A percentile compares a stretch with the other conserved stretches of the same genome.
phyloP scores from a whole-genome alignment of 1,139 yeast genomes.

The Sugiyamaella japonica region DNA sequence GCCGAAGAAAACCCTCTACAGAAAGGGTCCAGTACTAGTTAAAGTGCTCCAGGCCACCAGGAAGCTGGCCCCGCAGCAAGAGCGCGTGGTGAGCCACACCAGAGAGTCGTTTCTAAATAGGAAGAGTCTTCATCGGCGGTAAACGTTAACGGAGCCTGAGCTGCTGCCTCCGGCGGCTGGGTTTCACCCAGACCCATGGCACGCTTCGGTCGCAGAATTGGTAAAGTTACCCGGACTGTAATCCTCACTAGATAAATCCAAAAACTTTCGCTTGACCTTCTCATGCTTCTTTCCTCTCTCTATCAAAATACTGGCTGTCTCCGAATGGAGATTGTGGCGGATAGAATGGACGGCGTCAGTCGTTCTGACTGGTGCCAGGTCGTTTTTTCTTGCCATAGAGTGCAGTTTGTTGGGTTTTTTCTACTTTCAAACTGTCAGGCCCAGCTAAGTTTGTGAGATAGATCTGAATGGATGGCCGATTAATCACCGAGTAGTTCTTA shows the following conservation, averaged over 20 bases:
- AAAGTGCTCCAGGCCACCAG: conserved; percentile 6
- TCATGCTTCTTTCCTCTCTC: conserved; percentile 1
- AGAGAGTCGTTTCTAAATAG: conserved; percentile 13
- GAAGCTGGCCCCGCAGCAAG: conserved; percentile 13
- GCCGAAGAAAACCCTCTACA: conserved; percentile 8
- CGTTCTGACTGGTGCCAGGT: conserved; percentile 11
- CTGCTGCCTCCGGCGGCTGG: neutral
- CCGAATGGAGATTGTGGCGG: conserved; percentile 12
- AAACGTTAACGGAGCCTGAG: neutral
- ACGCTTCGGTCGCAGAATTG: neutral
- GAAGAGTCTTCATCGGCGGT: conserved; percentile 10
- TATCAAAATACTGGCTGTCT: conserved; percentile 16
- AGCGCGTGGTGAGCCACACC: conserved; percentile 5
- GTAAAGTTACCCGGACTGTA: conserved; percentile 5
- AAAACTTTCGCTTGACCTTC: neutral
- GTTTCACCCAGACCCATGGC: neutral
- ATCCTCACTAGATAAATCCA: neutral
- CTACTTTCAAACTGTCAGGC: conserved; percentile 11
- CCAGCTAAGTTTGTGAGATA: conserved; percentile 16
- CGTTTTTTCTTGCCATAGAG: conserved; percentile 8
- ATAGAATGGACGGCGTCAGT: conserved; percentile 3
- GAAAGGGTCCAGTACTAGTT: conserved; percentile 15
- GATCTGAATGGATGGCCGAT: conserved; percentile 15
- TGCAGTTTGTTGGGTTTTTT: conserved; percentile 9
- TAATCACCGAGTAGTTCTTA: conserved; percentile 18